Evolutionary conservation across 345 rosid genomes (phyloP).

Genomic region (Gynandropsis gynandra): DNA sequence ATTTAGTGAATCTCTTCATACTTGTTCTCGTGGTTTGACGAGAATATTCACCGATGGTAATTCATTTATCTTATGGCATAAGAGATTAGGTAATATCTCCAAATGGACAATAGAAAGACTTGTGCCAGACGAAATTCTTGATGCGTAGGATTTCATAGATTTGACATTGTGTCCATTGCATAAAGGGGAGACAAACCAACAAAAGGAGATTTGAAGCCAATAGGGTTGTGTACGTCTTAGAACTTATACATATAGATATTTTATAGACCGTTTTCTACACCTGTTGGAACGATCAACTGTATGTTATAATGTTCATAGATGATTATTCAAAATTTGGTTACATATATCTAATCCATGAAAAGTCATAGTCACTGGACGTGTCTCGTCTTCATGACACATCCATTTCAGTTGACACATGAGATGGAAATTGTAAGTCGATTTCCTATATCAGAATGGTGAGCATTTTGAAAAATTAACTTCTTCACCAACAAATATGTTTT

Average conservation of each 20-base stretch:
- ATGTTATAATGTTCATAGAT: not conserved
- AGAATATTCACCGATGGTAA: not conserved
- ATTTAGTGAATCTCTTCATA: constrained; percentile 11
- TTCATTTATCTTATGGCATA: not conserved
- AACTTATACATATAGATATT: not conserved
- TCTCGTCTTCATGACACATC: no score
- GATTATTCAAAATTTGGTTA: not conserved
- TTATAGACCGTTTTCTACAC: not conserved
- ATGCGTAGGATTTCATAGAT: not conserved
- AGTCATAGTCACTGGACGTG: not conserved
- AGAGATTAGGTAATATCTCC: not conserved
- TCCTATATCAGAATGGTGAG: no score
- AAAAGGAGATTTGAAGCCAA: not conserved
- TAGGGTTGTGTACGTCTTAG: not conserved
- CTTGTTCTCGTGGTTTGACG: not conserved
- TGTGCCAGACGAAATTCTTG: not conserved
- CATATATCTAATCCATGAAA: not conserved
- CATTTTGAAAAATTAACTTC: no score
- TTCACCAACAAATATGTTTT: no score
- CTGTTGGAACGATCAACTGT: not conserved
- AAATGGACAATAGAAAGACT: not conserved
- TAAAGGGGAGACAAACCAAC: not conserved
- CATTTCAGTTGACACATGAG: no score
- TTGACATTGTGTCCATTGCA: not conserved
- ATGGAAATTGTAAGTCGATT: no score